Evolutionary conservation across 169 alveolate species (phyloP).

Genomic region (Besnoitia besnoiti): DNA sequence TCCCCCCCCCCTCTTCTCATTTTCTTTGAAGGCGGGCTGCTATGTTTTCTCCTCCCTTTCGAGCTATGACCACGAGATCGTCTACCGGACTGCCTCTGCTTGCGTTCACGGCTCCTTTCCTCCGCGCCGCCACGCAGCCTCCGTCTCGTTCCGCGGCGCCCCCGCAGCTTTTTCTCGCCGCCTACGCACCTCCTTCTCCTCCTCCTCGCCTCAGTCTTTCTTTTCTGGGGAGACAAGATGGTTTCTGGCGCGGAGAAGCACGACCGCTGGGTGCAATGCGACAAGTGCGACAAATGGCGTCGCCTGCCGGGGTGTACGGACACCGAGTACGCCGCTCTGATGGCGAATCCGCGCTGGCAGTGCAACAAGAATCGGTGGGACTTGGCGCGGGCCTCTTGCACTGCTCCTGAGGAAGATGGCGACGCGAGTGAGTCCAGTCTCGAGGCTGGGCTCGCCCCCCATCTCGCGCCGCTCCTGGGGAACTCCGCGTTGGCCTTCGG

Average conservation of each 20-base stretch:
- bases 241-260: not conserved
- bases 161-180: no score
- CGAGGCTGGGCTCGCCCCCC: not conserved
- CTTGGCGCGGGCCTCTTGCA: constrained; percentile 47
- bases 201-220: not conserved
- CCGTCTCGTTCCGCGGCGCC: not conserved
- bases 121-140: not conserved
- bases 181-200: not conserved
- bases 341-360: constrained; percentile 48
- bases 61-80: no score
- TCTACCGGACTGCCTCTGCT: no score
- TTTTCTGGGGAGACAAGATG: not conserved
- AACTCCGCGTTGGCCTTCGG: not conserved
- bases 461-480: not conserved
- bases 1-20: no score
- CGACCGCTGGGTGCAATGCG: constrained; percentile 65
- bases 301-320: constrained; percentile 66
- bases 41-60: no score
- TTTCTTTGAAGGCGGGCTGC: no score
- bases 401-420: constrained; percentile 56
- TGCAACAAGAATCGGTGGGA: constrained; percentile 60
- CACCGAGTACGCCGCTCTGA: constrained; percentile 42
- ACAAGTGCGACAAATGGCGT: constrained; percentile 66
- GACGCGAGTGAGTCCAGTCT: not conserved
- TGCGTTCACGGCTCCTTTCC: no score